These are phyloP conservation scores for Colletotrichum sp. DNA, from an alignment of 2,329 filamentous ascomycete species.

Conservation along the genomic window DNA sequence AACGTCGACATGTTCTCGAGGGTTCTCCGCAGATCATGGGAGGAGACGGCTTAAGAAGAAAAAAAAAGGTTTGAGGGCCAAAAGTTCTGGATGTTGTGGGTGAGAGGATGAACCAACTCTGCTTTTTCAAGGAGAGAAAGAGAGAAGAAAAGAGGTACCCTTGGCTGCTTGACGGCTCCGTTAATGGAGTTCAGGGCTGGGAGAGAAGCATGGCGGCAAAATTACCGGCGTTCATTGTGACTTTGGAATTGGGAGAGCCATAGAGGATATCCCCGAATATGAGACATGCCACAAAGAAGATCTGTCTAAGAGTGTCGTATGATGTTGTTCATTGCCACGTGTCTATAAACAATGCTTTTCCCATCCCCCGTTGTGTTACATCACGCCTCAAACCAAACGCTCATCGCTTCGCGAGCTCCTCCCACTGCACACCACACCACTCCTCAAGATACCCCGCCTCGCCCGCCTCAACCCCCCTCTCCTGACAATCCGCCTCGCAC, in stretches of 20 bases:
- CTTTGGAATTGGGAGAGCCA: constrained; percentile 23
- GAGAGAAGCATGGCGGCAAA: constrained; percentile 24
- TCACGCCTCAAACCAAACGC: constrained; percentile 18
- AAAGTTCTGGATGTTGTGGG: not conserved
- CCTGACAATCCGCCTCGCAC: constrained; percentile 80
- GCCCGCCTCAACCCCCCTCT: constrained; percentile 60
- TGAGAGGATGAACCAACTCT: not conserved
- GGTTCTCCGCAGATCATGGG: constrained; percentile 84
- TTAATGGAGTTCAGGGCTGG: constrained; percentile 19
- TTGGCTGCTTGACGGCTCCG: constrained; percentile 16
- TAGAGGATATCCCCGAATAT: constrained; percentile 24
- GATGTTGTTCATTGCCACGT: not conserved
- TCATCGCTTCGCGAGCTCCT: constrained; percentile 65
- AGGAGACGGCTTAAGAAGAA: constrained; percentile 69
- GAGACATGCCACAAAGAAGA: constrained; percentile 19
- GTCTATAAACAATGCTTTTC: not conserved
- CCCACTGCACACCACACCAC: constrained; percentile 99
- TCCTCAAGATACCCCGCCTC: constrained; percentile 86
- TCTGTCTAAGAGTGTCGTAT: constrained; percentile 7
- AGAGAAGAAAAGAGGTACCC: not conserved
- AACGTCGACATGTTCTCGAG: constrained; percentile 85
- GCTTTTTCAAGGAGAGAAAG: not conserved
- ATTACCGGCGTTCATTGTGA: constrained; percentile 24
- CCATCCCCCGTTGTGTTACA: constrained; percentile 28
- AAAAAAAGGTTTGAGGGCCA: not conserved